phyloP scores from a whole-genome alignment of 1,284 basidiomycete species.

The Xanthoconium separans region DNA sequence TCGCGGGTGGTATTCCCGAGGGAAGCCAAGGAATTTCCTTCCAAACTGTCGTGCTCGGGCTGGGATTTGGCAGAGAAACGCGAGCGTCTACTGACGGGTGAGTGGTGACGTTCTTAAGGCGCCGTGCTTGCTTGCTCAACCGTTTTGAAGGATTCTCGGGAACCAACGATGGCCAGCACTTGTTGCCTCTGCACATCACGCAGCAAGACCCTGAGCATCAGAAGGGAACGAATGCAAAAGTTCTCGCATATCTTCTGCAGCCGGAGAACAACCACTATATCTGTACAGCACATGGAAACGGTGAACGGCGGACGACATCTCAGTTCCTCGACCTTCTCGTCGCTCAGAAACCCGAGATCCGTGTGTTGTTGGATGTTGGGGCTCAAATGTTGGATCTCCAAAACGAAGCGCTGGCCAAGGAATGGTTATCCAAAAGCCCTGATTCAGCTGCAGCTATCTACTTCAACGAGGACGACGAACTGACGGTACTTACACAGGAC shows the following conservation, averaged over 20 bases:
- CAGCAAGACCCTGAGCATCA: conserved; percentile 46
- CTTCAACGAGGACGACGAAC: conserved; percentile 45
- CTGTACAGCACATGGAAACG: conserved; percentile 22
- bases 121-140: background rate
- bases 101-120: background rate
- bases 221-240: conserved; percentile 49
- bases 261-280: conserved; percentile 44
- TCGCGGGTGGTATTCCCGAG: conserved; percentile 29
- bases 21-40: conserved; percentile 45
- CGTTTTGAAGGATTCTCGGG: conserved; percentile 52
- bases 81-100: conserved; percentile 25
- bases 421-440: conserved; percentile 39
- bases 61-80: conserved; percentile 52
- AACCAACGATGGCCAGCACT: conserved; percentile 51
- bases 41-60: conserved; percentile 46
- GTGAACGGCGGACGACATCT: conserved; percentile 26
- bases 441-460: conserved; percentile 44
- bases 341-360: conserved; percentile 36
- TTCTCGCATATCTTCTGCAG: conserved; percentile 44
- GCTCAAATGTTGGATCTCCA: conserved; percentile 55
- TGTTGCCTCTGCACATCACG: conserved; percentile 46
- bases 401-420: conserved; percentile 40
- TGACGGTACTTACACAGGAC: conserved; percentile 43
- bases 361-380: conserved; percentile 54
- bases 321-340: conserved; percentile 38